Base-by-base conservation (phyloP, 176 grass and related monocot species). In the Avena atlantica region DNA sequence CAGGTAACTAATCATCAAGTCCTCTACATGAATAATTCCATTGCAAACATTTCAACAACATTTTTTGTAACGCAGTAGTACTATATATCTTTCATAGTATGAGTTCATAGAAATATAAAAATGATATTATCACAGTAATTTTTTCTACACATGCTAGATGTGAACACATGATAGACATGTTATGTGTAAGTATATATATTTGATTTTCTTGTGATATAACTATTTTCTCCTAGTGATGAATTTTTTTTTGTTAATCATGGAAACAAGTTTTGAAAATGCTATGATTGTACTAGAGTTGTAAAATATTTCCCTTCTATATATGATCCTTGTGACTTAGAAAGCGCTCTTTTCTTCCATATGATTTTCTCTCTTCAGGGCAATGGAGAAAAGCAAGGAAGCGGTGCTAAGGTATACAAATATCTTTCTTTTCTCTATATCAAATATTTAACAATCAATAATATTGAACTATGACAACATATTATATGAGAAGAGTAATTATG, bases 331-430 rank as follows among this genome's bases (percentile, higher is more conserved):
- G 57, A 21, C 57, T n/a, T 59, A 59, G 56, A 20, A 58, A 58
- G 8, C 57, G 2, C 19, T 59, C 57, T 59, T 59, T 21, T 59
- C 57, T n/a, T 59, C 57, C 19, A 19, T 59, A 20, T 9, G 6
- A 3, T 19, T 59, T 59, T 59, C 8, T n/a, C 57, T 59, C 57
- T 59, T 21, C 59, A 85, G 84, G 84, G 84, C 13, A 67, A 78
- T 0, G 12, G 36, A 9, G 77, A 61, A 62, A 58, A 79, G 8
- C 6, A 61, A 21, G 77, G 77, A 79, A 79, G 57, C 3, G 44
- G 57, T 6, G 56, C 57, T 0, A 62, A 79, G 77, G 77, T 71
- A 21, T 21, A 17, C 4, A 71, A 2, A 71, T 71, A 71, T 71
- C 4, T 45, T 45, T 20, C 8, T 71, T 45, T 44, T 44, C 4